A percentile compares a stretch with the other conserved stretches of the same genome.
Conservation (phyloP, 805 yeast genomes). For the Candida tammaniensis region DNA sequence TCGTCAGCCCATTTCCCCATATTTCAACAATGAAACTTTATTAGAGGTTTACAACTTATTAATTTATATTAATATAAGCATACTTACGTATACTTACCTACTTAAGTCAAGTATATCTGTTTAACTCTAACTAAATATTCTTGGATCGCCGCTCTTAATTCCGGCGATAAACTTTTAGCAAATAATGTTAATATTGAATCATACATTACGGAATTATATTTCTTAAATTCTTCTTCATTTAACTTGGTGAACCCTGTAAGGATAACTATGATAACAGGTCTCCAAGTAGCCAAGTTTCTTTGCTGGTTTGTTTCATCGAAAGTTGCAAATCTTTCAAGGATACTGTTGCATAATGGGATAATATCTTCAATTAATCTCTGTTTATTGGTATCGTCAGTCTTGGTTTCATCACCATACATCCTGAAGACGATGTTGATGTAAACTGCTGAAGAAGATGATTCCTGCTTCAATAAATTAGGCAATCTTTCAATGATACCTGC, state of each 20-base stretch:
- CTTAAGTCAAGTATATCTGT: background rate
- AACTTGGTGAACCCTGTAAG: constrained; percentile 78
- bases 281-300: constrained; percentile 80
- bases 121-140: constrained; percentile 47
- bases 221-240: constrained; percentile 66
- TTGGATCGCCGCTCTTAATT: constrained; percentile 59
- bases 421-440: constrained; percentile 77
- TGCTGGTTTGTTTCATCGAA: constrained; percentile 77
- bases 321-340: constrained; percentile 65
- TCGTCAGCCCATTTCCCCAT: constrained; percentile 4
- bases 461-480: constrained; percentile 90
- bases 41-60: too few species aligned
- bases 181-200: constrained; percentile 55
- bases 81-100: too few species aligned
- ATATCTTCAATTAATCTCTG: constrained; percentile 50
- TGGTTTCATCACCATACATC: constrained; percentile 65
- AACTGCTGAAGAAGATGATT: constrained; percentile 85
- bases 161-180: constrained; percentile 58
- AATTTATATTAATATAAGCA: constrained; percentile 2
- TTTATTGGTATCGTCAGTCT: constrained; percentile 47
- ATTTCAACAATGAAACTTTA: too few species aligned
- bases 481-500: constrained; percentile 89
- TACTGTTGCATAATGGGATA: constrained; percentile 65
- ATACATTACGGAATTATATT: constrained; percentile 59
- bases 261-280: constrained; percentile 89